Conservation (phyloP, 441 rosid genomes). For the Euphorbia schlechtendalii region DNA sequence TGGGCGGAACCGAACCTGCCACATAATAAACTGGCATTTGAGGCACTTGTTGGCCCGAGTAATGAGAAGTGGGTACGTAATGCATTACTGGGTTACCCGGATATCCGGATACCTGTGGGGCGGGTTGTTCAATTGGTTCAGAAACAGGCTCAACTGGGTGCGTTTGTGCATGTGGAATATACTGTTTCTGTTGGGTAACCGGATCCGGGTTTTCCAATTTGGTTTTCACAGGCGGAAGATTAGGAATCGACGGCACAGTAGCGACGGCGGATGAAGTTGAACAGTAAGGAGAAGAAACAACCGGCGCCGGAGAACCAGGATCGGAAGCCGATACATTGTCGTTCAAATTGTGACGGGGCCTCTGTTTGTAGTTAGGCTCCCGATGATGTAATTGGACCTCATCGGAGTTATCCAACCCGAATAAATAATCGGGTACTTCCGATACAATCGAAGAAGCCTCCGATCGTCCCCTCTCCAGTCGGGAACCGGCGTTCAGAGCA, state of each 20-base stretch:
- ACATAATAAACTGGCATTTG: constrained; percentile 63
- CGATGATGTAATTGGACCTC: constrained; percentile 34
- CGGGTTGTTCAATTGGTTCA: constrained; percentile 30
- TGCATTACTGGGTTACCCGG: constrained; percentile 50
- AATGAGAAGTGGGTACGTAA: constrained; percentile 43
- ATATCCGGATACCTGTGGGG: constrained; percentile 33
- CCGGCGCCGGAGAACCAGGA: constrained; percentile 81
- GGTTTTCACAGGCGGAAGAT: constrained; percentile 57
- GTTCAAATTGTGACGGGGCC: constrained; percentile 27
- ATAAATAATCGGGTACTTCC: constrained; percentile 81
- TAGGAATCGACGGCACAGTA: constrained; percentile 43
- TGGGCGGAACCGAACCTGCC: constrained; percentile 38
- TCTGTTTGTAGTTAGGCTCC: constrained; percentile 35
- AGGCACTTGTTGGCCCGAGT: constrained; percentile 37
- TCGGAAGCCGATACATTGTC: constrained; percentile 64
- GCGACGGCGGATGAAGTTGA: constrained; percentile 56
- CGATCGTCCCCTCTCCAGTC: constrained; percentile 67
- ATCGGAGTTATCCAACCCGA: constrained; percentile 72
- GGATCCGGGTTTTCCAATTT: constrained; percentile 48
- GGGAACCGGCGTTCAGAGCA: constrained; percentile 51
- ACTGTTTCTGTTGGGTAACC: constrained; percentile 21
- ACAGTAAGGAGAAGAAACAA: constrained; percentile 55
- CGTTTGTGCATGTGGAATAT: neutral
- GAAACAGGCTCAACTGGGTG: constrained; percentile 21
- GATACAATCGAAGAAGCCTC: constrained; percentile 85